Evolutionary conservation across 805 yeast species (phyloP).

Genomic region (Ogataea zsoltii): DNA sequence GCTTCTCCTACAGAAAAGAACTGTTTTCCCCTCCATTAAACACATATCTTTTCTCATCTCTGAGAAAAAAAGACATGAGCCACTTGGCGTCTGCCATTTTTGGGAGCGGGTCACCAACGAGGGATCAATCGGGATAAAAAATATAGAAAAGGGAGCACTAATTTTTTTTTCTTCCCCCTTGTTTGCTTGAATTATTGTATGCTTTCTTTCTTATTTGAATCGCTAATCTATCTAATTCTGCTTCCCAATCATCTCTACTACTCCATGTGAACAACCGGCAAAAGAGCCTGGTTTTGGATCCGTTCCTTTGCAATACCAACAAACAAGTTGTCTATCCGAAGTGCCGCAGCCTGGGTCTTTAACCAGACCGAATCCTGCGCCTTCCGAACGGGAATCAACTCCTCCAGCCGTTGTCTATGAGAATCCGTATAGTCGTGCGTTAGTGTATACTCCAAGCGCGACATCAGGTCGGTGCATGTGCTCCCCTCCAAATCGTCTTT

Average conservation of each 20-base stretch:
- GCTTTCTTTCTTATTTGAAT: no score
- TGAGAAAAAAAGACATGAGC: background rate
- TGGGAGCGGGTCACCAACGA: background rate
- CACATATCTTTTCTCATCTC: background rate
- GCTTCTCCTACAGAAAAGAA: background rate
- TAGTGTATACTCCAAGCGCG: conserved; percentile 28
- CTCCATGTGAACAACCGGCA: background rate
- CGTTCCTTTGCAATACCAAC: conserved; percentile 5
- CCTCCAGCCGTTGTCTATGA: conserved; percentile 31
- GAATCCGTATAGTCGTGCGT: conserved; percentile 30
- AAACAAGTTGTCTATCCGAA: conserved; percentile 7
- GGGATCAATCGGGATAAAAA: background rate
- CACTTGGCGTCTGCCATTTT: conserved; percentile 2
- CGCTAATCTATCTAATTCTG: no score
- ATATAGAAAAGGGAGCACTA: background rate
- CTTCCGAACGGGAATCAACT: conserved; percentile 15
- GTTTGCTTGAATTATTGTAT: no score
- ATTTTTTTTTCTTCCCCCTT: background rate
- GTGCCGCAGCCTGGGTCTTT: background rate
- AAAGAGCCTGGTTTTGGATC: conserved; percentile 1
- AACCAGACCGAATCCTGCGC: conserved; percentile 1
- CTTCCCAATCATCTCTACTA: background rate
- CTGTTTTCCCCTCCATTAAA: background rate
- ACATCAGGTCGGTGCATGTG: conserved; percentile 31
- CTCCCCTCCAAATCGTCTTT: conserved; percentile 25